Evolutionary conservation across 2,329 filamentous ascomycete genomes (phyloP).

Genomic region (Hypomyces rosellus): DNA sequence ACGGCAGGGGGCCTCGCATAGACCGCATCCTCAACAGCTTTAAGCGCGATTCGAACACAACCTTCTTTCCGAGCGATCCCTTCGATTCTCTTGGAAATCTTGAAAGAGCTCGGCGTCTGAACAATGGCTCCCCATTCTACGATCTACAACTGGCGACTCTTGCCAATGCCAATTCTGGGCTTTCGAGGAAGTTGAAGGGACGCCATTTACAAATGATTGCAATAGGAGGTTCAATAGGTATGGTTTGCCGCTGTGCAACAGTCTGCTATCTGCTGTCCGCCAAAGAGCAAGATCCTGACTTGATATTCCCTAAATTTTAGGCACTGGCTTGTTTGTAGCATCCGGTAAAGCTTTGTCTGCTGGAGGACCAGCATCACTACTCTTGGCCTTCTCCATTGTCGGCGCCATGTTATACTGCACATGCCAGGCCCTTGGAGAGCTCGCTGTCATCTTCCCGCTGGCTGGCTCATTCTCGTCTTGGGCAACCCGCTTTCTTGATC

Average conservation of each 20-base stretch:
- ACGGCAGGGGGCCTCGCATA: slow-evolving; percentile 28
- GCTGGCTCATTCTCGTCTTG: slow-evolving; percentile 89
- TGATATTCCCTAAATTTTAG: slow-evolving; percentile 28
- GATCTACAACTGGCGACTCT: slow-evolving; percentile 55
- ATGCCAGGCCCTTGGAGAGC: slow-evolving; percentile 83
- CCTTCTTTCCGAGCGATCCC: slow-evolving; percentile 41
- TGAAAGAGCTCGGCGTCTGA: slow-evolving; percentile 14
- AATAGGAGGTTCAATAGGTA: slow-evolving; percentile 84
- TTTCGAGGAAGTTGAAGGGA: slow-evolving; percentile 72
- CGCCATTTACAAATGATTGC: slow-evolving; percentile 97
- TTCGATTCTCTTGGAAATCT: slow-evolving; percentile 18
- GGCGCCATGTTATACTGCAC: slow-evolving; percentile 88
- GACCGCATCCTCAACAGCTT: slow-evolving; percentile 54
- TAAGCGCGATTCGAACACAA: slow-evolving; percentile 50
- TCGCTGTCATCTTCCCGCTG: slow-evolving; percentile 85
- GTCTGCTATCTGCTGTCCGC: neutral
- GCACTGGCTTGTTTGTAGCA: slow-evolving; percentile 80
- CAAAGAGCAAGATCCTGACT: neutral
- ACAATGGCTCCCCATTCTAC: slow-evolving; percentile 44
- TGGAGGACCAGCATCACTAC: slow-evolving; percentile 71
- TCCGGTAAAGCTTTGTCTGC: slow-evolving; percentile 64
- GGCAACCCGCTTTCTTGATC: slow-evolving; percentile 86
- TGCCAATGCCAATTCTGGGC: slow-evolving; percentile 62
- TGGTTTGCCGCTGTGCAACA: slow-evolving; percentile 9
- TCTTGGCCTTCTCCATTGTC: slow-evolving; percentile 73